Conservation (phyloP, 768 basidiomycete species). For the Suillus paluster region DNA sequence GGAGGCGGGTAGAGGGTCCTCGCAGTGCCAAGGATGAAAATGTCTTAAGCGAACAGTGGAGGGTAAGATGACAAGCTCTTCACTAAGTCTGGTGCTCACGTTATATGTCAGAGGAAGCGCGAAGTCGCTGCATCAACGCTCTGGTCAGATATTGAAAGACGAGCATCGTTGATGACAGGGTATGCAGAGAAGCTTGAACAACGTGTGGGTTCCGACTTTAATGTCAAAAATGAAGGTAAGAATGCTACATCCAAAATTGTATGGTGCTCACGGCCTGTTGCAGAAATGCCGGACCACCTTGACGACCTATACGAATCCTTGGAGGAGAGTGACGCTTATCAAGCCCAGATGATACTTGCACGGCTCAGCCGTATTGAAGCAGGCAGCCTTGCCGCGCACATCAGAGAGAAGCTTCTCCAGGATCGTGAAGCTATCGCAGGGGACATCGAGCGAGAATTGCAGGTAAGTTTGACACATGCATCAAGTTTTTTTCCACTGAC, state of each 20-base stretch:
- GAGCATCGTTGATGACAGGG: slow-evolving; percentile 54
- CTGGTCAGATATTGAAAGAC: slow-evolving; percentile 59
- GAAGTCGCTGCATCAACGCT: slow-evolving; percentile 63
- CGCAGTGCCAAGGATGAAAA: slow-evolving; percentile 73
- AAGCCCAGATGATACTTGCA: slow-evolving; percentile 47
- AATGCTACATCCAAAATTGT: neutral
- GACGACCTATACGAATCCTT: slow-evolving; percentile 66
- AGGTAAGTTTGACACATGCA: slow-evolving; percentile 48
- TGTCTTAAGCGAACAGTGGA: slow-evolving; percentile 65
- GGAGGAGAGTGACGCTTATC: slow-evolving; percentile 50
- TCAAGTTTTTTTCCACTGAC: slow-evolving; percentile 1
- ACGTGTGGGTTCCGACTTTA: slow-evolving; percentile 53
- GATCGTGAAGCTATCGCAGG: slow-evolving; percentile 55
- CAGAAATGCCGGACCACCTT: slow-evolving; percentile 46
- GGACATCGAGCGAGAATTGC: slow-evolving; percentile 75
- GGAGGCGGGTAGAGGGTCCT: slow-evolving; percentile 60
- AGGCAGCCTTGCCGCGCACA: slow-evolving; percentile 63
- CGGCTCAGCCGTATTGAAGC: slow-evolving; percentile 51
- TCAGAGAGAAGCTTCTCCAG: slow-evolving; percentile 49
- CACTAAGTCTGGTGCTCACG: neutral
- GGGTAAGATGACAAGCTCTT: slow-evolving; percentile 47
- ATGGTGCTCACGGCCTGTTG: neutral
- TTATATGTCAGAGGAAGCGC: slow-evolving; percentile 52
- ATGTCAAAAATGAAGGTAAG: slow-evolving; percentile 46
- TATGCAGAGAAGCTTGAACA: slow-evolving; percentile 69